A percentile compares a stretch with the other conserved stretches of the same genome.
Conservation (phyloP, 192 early-diverging fungal species). For the Radiomyces spectabilis region DNA sequence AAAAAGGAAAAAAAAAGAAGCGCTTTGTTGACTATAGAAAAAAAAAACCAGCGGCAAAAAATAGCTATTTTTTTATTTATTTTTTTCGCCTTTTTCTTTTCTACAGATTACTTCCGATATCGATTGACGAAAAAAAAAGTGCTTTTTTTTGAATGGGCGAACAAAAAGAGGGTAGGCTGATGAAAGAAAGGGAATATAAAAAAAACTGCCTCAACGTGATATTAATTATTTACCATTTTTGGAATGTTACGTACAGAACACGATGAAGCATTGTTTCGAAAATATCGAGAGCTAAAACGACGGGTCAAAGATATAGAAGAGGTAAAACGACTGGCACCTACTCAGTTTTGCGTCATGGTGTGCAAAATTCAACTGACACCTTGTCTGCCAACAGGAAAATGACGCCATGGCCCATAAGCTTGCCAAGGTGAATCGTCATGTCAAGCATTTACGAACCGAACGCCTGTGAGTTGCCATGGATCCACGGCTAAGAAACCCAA, state of each 20-base stretch:
- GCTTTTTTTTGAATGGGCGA: no score
- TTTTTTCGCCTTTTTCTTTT: background rate
- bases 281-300: slow-evolving; percentile 42
- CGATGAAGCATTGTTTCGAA: slow-evolving; percentile 23
- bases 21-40: no score
- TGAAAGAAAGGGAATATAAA: background rate
- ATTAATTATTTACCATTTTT: background rate
- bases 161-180: no score
- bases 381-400: slow-evolving; percentile 35
- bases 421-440: slow-evolving; percentile 29
- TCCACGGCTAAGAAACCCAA: background rate
- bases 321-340: slow-evolving; percentile 15
- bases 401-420: slow-evolving; percentile 30
- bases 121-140: no score
- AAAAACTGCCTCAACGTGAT: background rate
- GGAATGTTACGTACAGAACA: background rate
- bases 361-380: background rate
- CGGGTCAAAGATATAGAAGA: slow-evolving; percentile 42
- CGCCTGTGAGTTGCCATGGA: slow-evolving; percentile 22
- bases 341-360: background rate
- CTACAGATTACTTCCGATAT: no score
- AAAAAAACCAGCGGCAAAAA: background rate
- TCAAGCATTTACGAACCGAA: slow-evolving; percentile 38
- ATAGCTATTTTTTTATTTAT: background rate
- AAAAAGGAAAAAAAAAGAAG: background rate